These are phyloP conservation scores for Termitomyces sp. DNA, from an alignment of 768 basidiomycete genomes.

Conservation along the genomic window DNA sequence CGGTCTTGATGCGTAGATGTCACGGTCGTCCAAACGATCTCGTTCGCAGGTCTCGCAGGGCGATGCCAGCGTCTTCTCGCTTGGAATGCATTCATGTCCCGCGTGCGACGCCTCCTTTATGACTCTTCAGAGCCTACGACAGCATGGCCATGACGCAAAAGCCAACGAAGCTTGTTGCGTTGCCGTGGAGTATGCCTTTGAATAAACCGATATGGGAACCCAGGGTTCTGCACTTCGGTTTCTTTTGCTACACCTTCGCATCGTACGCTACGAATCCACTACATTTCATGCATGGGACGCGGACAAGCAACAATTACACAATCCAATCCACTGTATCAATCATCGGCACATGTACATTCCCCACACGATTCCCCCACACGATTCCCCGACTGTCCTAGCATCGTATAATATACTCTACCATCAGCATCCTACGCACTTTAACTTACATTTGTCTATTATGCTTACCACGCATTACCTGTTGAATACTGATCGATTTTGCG, in stretches of 20 bases:
- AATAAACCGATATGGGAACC: constrained; percentile 26
- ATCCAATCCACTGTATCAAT: constrained; percentile 20
- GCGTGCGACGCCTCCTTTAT: constrained; percentile 72
- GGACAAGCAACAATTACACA: constrained; percentile 15
- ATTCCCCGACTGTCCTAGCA: constrained; percentile 10
- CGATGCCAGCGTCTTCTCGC: constrained; percentile 36
- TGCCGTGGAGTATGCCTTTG: constrained; percentile 75
- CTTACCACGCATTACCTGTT: constrained; percentile 4
- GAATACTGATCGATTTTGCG: not conserved
- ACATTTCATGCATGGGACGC: constrained; percentile 8
- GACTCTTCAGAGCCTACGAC: constrained; percentile 55
- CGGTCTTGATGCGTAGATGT: constrained; percentile 33
- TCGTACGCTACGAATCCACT: constrained; percentile 10
- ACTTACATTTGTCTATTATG: constrained; percentile 16
- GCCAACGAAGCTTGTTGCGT: constrained; percentile 69
- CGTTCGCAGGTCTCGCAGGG: constrained; percentile 36
- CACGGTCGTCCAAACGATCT: constrained; percentile 58
- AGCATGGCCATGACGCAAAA: constrained; percentile 54
- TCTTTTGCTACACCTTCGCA: constrained; percentile 6
- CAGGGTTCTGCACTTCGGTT: constrained; percentile 6
- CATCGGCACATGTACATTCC: constrained; percentile 18
- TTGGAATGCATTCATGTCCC: constrained; percentile 63
- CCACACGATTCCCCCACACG: constrained; percentile 8
- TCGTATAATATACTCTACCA: constrained; percentile 17
- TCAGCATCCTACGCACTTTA: constrained; percentile 10